Percentiles rank a stretch among this genome's conserved stretches.
Conservation (phyloP, 352 stramenopile genomes). For the Elongisporangium undulatum region DNA sequence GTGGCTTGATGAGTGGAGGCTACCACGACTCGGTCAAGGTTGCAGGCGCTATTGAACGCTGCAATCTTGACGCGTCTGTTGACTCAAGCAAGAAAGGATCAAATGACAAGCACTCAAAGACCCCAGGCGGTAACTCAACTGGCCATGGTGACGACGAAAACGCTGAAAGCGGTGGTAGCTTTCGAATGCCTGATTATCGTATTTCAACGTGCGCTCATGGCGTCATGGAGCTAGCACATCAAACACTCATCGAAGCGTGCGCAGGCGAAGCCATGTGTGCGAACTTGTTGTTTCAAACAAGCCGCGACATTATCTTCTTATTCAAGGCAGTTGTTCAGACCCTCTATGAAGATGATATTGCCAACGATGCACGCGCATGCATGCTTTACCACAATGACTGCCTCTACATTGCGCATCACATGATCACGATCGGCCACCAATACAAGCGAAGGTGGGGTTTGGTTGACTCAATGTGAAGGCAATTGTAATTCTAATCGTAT, state of each 20-base stretch:
- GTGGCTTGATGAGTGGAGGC: constrained; percentile 44
- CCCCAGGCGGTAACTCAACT: constrained; percentile 2
- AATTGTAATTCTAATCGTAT: not conserved
- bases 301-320: constrained; percentile 67
- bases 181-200: constrained; percentile 61
- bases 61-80: constrained; percentile 38
- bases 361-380: constrained; percentile 50
- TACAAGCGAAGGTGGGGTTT: constrained; percentile 62
- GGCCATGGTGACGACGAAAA: constrained; percentile 16
- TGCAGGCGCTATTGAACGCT: constrained; percentile 40
- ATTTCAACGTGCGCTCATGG: constrained; percentile 52
- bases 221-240: constrained; percentile 56
- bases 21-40: constrained; percentile 70
- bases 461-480: not conserved
- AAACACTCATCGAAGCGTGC: constrained; percentile 63
- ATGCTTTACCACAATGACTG: constrained; percentile 88
- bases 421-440: constrained; percentile 62
- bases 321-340: constrained; percentile 66
- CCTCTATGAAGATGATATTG: constrained; percentile 61
- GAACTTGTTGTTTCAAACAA: constrained; percentile 74
- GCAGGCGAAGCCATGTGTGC: constrained; percentile 31
- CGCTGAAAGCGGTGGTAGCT: constrained; percentile 38
- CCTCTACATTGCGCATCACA: constrained; percentile 77
- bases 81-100: constrained; percentile 33
- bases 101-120: constrained; percentile 11